Evolutionary conservation across 192 early-diverging fungal species (phyloP).

Genomic region (Linderina pennispora): DNA sequence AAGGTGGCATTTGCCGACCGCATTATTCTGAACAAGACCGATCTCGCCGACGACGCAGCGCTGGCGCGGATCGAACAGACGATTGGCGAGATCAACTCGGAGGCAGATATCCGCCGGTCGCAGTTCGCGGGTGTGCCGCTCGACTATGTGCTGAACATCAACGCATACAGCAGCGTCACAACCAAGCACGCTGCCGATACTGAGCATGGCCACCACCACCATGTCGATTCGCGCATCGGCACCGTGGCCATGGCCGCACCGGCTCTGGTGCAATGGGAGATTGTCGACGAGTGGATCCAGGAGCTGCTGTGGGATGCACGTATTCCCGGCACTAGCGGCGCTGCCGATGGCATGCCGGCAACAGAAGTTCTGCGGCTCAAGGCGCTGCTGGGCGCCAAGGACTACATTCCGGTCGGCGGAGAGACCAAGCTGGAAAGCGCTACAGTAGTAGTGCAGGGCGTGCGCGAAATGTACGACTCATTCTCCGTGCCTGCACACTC

Average conservation of each 20-base stretch:
- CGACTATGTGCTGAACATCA: slow-evolving; percentile 48
- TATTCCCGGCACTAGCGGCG: slow-evolving; percentile 26
- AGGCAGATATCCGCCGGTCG: slow-evolving; percentile 12
- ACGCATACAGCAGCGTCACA: slow-evolving; percentile 32
- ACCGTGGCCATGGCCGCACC: slow-evolving; percentile 56
- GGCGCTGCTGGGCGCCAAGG: slow-evolving; percentile 42
- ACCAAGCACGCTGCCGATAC: slow-evolving; percentile 9
- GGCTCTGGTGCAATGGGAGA: slow-evolving; percentile 35
- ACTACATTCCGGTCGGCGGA: slow-evolving; percentile 29
- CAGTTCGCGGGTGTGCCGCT: slow-evolving; percentile 39
- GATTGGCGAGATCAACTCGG: slow-evolving; percentile 32
- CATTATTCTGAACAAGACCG: slow-evolving; percentile 82
- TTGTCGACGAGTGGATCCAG: slow-evolving; percentile 76
- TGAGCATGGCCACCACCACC: slow-evolving; percentile 10
- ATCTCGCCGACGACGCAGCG: slow-evolving; percentile 52
- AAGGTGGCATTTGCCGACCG: slow-evolving; percentile 78
- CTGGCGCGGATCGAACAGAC: slow-evolving; percentile 38
- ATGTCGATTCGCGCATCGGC: slow-evolving; percentile 40
- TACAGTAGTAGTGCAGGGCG: slow-evolving; percentile 55
- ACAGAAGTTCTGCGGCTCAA: slow-evolving; percentile 59
- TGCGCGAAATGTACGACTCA: slow-evolving; percentile 59
- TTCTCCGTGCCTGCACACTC: slow-evolving; percentile 24
- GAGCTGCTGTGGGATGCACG: slow-evolving; percentile 58
- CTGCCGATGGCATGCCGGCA: not conserved
- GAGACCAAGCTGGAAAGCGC: slow-evolving; percentile 8